phyloP scores from a whole-genome alignment of 169 alveolate genomes.

The Amoebophrya sp. region DNA sequence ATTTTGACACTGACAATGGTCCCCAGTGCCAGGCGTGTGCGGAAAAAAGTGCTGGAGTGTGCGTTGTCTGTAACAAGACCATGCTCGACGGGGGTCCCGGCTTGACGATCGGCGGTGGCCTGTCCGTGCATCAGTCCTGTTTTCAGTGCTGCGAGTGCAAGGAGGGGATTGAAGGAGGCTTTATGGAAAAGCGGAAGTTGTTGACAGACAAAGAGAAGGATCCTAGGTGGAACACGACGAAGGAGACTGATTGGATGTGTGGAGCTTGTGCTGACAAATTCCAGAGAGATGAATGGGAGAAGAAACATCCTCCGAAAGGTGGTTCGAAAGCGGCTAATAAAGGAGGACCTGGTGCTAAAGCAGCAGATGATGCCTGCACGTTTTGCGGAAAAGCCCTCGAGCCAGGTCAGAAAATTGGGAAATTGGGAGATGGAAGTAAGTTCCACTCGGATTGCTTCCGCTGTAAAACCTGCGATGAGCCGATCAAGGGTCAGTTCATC shows the following conservation, averaged over 20 bases:
- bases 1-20: not conserved
- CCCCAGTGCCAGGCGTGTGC: not conserved
- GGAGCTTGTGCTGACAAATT: not conserved
- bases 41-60: not conserved
- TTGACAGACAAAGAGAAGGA: not conserved
- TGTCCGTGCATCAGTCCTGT: not conserved
- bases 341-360: not conserved
- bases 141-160: not conserved
- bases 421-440: not conserved
- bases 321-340: not conserved
- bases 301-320: not conserved
- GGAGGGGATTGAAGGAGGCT: not conserved
- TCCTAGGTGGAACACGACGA: not conserved
- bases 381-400: not conserved
- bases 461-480: not conserved
- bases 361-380: not conserved
- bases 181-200: not conserved
- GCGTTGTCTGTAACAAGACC: not conserved
- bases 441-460: not conserved
- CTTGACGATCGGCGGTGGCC: not conserved
- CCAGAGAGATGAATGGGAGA: not conserved
- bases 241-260: not conserved
- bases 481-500: constrained; percentile 7
- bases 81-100: constrained; percentile 3
- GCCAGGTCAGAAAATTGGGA: not conserved